These are phyloP conservation scores for Candida chilensis DNA, from an alignment of 805 yeast species.

Conservation along the genomic window DNA sequence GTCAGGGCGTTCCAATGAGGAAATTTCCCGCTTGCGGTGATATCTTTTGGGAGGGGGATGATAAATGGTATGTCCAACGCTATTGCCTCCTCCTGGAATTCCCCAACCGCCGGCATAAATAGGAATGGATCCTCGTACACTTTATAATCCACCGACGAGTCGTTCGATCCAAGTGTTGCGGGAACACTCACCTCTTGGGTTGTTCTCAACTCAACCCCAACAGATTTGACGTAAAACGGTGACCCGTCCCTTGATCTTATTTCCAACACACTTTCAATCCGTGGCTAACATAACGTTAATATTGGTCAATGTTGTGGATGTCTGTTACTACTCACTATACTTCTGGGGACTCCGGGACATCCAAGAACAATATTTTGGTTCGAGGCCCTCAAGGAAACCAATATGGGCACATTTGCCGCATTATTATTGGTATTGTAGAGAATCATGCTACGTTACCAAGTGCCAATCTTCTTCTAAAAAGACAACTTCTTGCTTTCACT, in stretches of 20 bases:
- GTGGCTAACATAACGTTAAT: slow-evolving; percentile 24
- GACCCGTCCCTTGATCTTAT: slow-evolving; percentile 40
- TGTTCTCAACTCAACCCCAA: slow-evolving; percentile 40
- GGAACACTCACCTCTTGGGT: slow-evolving; percentile 37
- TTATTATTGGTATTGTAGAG: too few species aligned
- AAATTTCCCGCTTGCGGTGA: slow-evolving; percentile 43
- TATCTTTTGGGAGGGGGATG: slow-evolving; percentile 44
- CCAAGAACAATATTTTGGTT: slow-evolving; percentile 49
- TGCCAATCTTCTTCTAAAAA: too few species aligned
- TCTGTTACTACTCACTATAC: slow-evolving; percentile 16
- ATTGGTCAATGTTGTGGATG: not conserved
- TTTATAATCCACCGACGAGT: slow-evolving; percentile 20
- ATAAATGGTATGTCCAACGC: slow-evolving; percentile 55
- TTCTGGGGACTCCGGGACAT: slow-evolving; percentile 61
- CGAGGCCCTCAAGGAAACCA: slow-evolving; percentile 45
- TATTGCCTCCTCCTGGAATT: slow-evolving; percentile 26
- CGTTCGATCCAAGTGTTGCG: slow-evolving; percentile 22
- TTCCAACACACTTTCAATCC: slow-evolving; percentile 48
- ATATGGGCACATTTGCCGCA: too few species aligned
- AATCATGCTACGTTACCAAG: too few species aligned
- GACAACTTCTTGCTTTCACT: too few species aligned
- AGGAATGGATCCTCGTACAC: slow-evolving; percentile 22
- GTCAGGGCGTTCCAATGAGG: slow-evolving; percentile 38
- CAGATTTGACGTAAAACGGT: slow-evolving; percentile 36
- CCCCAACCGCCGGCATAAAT: slow-evolving; percentile 28